Base-by-base conservation (phyloP, 768 basidiomycete genomes). In the Termitomyces sp. region DNA sequence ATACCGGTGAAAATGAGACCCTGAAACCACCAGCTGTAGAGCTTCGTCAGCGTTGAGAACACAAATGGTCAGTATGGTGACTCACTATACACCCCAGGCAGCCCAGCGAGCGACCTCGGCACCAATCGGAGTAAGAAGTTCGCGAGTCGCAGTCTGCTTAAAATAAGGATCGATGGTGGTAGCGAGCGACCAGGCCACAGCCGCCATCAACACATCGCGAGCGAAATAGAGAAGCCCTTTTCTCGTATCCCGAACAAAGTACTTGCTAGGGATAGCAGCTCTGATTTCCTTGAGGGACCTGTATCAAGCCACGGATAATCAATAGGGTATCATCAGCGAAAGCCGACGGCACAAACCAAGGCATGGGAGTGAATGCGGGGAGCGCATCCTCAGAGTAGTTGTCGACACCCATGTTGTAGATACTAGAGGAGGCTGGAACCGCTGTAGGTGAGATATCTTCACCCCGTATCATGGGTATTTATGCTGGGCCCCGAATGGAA, bases 21-120 rank as follows among this genome's bases (percentile, higher is more conserved):
- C 66, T 84, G 82, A 65, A 83, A 82, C 82, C 82, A 84, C 81
- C 82, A 84, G 64, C 81, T 82, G n/a, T n/a, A 55, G 27, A 55
- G 49, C 14, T 48, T 26, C 48, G 43, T 32, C 13, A 52, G 10
- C 59, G 53, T 20, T n/a, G 40, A 33, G 22, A 51, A 9, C 1
- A 53, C 42, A 42, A 34, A 14, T 4, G 30, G 27, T 43, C 22
- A 40, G 27, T 48, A 30, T 26, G 32, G 43, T 24, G 8, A 71
- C 79, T 66, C 65, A 82, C 81, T 82, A 83, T 7, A 73, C 63
- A 48, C 68, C 52, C 82, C 82, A 83, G 4, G 71, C 69, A 12
- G 68, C 57, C 79, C 78, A 82, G 16, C 78, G 71, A 33, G 65
- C 64, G 36, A 69, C 53, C 57, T 78, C 74, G 3, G 74, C 73